Evolutionary conservation across 2,329 filamentous ascomycete species (phyloP), one percentile per base, ranked within the genome.

Genomic region (Verticillium tricorpus): DNA sequence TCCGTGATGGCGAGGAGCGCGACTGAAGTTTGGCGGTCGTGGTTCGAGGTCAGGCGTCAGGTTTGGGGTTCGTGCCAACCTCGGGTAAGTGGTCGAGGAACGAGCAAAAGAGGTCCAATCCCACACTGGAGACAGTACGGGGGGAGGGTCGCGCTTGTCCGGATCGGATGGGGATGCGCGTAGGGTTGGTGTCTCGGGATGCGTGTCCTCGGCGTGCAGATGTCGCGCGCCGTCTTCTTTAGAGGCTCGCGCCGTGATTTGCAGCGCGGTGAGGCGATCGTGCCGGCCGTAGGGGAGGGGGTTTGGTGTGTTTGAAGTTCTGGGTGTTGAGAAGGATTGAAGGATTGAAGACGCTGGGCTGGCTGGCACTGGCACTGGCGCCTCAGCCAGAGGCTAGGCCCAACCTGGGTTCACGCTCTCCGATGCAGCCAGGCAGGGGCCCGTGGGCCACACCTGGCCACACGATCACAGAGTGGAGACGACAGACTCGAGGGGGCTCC

Each of bases 291-390:
- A 22, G 6, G 45, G 19, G 45, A 22, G n/a, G 45, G n/a, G 11
- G 45, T 34, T 8, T 40, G 28, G 19, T 17, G 57, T 25, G 57
- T 28, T 32, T 57, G 56, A 15, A 35, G 45, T 15, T 15, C 19
- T 28, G 61, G 64, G 63, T 60, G 64, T 64, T 65, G 64, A 28
- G 28, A 65, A 66, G 63, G 64, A 25, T 52, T 52, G 45, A 52
- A 52, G 45, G 45, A 65, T 66, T 65, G 61, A 62, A 65, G 64
- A 65, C 52, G 59, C 59, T 52, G 45, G 45, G 17, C 45, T 40
- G 45, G 19, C 45, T 52, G 45, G 45, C 45, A 52, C 5, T 52
- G 45, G 45, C 45, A 52, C 45, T 22, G 45, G 45, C 45, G 45
- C 45, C 45, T n/a, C 19, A 52, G 19, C 45, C 8, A 52, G 45